Conservation (phyloP, 78 protist species). For the Chrysochromulina parva region DNA sequence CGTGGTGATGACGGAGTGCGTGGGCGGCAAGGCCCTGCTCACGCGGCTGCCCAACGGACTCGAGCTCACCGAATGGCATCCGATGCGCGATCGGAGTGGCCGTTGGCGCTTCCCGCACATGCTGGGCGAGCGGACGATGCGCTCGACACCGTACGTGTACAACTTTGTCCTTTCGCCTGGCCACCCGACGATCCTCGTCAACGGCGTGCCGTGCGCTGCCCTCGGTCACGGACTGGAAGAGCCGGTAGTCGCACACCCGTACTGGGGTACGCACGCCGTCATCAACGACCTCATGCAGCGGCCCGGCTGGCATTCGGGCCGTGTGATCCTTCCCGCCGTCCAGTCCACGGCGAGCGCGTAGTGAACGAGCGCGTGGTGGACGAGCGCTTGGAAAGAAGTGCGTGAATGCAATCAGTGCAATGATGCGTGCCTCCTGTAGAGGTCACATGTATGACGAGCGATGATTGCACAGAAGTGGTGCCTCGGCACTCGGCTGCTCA, state of each 20-base stretch:
- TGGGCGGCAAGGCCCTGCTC: background rate
- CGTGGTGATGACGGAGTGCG: background rate
- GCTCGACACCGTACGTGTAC: background rate
- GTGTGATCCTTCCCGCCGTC: background rate
- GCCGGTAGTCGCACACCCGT: background rate
- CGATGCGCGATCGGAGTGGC: background rate
- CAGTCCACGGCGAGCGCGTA: too few relatives aligned
- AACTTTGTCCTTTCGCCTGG: background rate
- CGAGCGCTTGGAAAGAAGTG: too few relatives aligned
- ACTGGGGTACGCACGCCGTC: background rate
- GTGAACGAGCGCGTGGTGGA: too few relatives aligned
- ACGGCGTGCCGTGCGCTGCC: background rate
- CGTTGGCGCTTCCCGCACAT: conserved; percentile 10
- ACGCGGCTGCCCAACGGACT: background rate
- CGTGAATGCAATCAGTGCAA: too few relatives aligned
- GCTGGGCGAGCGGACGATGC: background rate
- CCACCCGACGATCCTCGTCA: background rate
- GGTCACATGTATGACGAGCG: too few relatives aligned
- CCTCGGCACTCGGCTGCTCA: too few relatives aligned
- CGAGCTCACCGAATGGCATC: conserved; percentile 1
- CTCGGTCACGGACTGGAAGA: background rate
- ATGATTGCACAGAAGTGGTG: too few relatives aligned
- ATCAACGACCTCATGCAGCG: background rate
- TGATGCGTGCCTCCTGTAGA: too few relatives aligned
- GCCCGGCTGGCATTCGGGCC: background rate